Evolutionary conservation across 192 early-diverging fungal genomes (phyloP).

Genomic region (Fimicolochytrium jonesii): DNA sequence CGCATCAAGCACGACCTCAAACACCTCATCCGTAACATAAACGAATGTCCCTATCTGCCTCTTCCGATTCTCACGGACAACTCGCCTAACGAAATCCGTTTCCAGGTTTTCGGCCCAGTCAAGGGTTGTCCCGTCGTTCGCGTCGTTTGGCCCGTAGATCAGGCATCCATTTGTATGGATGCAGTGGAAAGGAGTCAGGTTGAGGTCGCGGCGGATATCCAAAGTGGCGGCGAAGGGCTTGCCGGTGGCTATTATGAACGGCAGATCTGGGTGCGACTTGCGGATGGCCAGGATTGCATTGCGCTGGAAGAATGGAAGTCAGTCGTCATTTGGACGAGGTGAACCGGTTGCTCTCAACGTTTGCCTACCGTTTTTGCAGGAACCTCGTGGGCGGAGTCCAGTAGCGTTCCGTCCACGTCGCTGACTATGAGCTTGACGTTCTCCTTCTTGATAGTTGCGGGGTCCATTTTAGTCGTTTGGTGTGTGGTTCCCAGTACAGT

Average conservation of each 20-base stretch:
- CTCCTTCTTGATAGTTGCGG: not conserved
- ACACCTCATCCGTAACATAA: conserved; percentile 7
- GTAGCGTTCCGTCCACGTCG: conserved; percentile 29
- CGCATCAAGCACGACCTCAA: conserved; percentile 11
- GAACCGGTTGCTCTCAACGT: no score
- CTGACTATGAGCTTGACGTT: conserved; percentile 11
- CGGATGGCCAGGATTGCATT: conserved; percentile 6
- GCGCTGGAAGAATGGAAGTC: not conserved
- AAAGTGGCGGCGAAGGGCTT: conserved; percentile 7
- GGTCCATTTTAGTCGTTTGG: no score
- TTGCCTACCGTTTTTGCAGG: no score
- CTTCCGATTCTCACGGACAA: not conserved
- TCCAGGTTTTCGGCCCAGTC: not conserved
- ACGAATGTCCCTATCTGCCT: not conserved
- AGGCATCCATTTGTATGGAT: conserved; percentile 17
- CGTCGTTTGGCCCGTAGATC: not conserved
- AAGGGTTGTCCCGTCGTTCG: not conserved
- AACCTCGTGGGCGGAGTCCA: conserved; percentile 8
- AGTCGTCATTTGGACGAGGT: no score
- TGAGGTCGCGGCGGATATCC: conserved; percentile 7
- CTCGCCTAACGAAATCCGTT: not conserved
- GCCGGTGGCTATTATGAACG: conserved; percentile 24
- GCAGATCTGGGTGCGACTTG: conserved; percentile 11
- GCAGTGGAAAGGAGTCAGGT: not conserved
- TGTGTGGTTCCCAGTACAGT: no score